phyloP scores from a whole-genome alignment of 495 filamentous ascomycete genomes.

The Daldinia caldariorum region DNA sequence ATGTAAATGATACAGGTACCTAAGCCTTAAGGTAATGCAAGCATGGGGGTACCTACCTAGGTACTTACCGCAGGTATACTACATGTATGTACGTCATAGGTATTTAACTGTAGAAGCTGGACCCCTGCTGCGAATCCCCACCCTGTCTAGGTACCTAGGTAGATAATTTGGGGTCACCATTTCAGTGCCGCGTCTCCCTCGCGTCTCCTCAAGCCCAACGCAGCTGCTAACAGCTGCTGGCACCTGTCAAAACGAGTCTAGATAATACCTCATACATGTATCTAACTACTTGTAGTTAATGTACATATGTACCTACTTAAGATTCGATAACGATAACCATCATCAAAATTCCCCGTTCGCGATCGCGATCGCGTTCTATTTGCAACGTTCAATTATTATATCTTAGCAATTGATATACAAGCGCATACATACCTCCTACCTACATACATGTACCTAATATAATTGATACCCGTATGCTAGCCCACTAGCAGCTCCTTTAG shows the following conservation, averaged over 20 bases:
- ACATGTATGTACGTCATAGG: too few species aligned
- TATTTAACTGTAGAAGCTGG: neutral
- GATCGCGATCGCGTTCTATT: slow-evolving; percentile 8
- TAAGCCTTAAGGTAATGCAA: too few species aligned
- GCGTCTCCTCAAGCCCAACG: neutral
- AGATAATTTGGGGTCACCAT: neutral
- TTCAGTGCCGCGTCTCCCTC: neutral
- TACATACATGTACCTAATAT: too few species aligned
- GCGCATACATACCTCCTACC: too few species aligned
- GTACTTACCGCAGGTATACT: slow-evolving; percentile 13
- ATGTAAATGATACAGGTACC: too few species aligned
- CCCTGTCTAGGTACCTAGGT: neutral
- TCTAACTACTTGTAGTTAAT: too few species aligned
- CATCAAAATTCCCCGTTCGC: slow-evolving; percentile 21
- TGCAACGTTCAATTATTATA: slow-evolving; percentile 6
- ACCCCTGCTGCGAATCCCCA: slow-evolving; percentile 27
- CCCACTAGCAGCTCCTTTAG: neutral
- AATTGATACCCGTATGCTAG: neutral
- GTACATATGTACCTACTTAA: too few species aligned
- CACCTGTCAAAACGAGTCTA: too few species aligned
- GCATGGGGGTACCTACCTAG: neutral
- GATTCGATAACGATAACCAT: slow-evolving; percentile 22
- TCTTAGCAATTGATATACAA: too few species aligned
- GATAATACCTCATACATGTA: too few species aligned
- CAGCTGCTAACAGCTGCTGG: slow-evolving; percentile 23